Evolutionary conservation across 139 green algal species (phyloP).

Genomic region (Mychonastes homosphaera): DNA sequence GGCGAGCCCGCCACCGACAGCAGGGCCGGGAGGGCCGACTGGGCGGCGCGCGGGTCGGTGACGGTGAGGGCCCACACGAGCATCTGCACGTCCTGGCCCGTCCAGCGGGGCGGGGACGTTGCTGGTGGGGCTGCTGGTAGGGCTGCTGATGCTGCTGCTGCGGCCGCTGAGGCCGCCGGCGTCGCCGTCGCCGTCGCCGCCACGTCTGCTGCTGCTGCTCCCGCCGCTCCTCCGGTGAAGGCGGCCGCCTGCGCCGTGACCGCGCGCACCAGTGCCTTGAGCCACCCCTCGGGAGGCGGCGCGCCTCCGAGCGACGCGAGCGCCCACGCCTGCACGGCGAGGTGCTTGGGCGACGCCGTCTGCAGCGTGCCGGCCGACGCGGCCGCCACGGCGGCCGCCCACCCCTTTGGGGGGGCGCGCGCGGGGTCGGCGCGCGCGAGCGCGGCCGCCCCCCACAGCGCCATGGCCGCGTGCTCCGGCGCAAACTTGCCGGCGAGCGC

Average conservation of each 20-base stretch:
- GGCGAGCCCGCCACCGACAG: neutral
- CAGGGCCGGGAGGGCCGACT: slow-evolving; percentile 4
- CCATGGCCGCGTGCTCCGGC: slow-evolving; percentile 7
- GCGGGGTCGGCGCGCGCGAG: neutral
- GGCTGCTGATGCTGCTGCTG: slow-evolving; percentile 7
- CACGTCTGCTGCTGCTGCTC: neutral
- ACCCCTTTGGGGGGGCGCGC: neutral
- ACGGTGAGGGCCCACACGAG: neutral
- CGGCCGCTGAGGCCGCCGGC: neutral
- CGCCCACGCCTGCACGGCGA: slow-evolving; percentile 12
- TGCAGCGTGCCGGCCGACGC: neutral
- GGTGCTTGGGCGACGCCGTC: neutral
- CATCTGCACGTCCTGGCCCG: slow-evolving; percentile 2
- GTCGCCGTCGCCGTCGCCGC: slow-evolving; percentile 1
- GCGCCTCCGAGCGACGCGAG: neutral
- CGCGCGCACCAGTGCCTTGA: neutral
- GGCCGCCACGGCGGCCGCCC: neutral
- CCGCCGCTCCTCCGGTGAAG: neutral
- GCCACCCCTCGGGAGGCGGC: neutral
- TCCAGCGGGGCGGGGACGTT: neutral
- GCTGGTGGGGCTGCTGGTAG: neutral
- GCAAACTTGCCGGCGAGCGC: neutral
- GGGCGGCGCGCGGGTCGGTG: neutral
- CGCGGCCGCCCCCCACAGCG: no score
- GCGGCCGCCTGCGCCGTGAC: no score